Percentiles rank a stretch among this genome's conserved stretches.
These are phyloP conservation scores for Backusella sp. DNA, from an alignment of 192 early-diverging fungal genomes.

Conservation along the genomic window DNA sequence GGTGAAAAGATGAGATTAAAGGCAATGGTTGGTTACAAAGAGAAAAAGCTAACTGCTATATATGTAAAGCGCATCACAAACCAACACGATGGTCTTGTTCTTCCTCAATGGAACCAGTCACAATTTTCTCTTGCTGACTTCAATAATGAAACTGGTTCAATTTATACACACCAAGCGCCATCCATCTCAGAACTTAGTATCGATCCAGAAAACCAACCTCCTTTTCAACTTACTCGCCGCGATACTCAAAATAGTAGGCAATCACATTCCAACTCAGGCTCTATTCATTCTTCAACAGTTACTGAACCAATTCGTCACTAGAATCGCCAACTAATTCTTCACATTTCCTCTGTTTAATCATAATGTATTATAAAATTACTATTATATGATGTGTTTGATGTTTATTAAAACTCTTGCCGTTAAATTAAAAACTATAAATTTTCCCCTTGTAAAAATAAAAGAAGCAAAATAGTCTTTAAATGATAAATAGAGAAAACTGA, in stretches of 20 bases:
- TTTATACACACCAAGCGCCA: constrained; percentile 4
- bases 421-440: neutral
- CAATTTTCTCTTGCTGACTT: constrained; percentile 18
- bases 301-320: neutral
- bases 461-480: neutral
- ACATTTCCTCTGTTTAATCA: neutral
- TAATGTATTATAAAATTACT: neutral
- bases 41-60: constrained; percentile 16
- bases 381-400: neutral
- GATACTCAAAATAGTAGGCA: neutral
- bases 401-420: neutral
- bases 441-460: neutral
- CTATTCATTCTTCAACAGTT: neutral
- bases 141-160: constrained; percentile 24
- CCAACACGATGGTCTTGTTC: constrained; percentile 23
- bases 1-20: constrained; percentile 21
- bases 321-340: neutral
- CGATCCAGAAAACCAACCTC: neutral
- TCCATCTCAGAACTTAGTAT: constrained; percentile 4
- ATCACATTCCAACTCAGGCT: constrained; percentile 8
- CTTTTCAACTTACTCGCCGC: neutral
- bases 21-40: constrained; percentile 6
- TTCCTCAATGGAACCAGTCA: constrained; percentile 29
- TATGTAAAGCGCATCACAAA: constrained; percentile 36
- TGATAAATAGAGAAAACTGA: no score